Evolutionary conservation across 495 filamentous ascomycete genomes (phyloP), one percentile per base, ranked within the genome.

Genomic region (Penicillium soppii): DNA sequence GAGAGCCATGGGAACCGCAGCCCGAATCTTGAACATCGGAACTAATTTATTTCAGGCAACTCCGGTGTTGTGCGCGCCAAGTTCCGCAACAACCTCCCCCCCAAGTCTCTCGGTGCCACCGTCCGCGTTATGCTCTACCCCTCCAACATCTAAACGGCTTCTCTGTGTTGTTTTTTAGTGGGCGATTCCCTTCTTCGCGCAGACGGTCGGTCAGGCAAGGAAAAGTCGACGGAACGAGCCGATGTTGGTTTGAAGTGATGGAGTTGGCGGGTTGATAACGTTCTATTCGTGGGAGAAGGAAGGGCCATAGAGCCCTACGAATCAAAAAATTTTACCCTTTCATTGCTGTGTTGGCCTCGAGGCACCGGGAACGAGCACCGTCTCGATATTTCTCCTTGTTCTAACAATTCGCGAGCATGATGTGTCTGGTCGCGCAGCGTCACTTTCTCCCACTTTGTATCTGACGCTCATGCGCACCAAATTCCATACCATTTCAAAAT

Each of bases 91-190:
- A 96, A 96, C 74, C 90, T 97, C 62, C 94, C 95, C 61, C 82
- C 94, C 53, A 90, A 89, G 78, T 88, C 89, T 69, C 96, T 98
- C 81, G 94, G 95, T 74, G 94, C 92, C 63, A 89, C 90, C 62
- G 88, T 97, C 75, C 84, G 95, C 72, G 85, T 98, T 73, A 97
- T 98, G 94, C 84, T 98, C 72, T 98, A 97, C 82, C 94, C 94
- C 77, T 97, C 73, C 67, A 73, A 69, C 70, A 73, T 76, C 67
- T 72, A 74, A 70, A 72, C 58, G 63, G 63, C 62, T 68, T 62
- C 59, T 58, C 57, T 66, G 59, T 65, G 58, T 65, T 63, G 58
- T 63, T 58, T 66, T 55, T 64, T 22, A 68, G 69, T 68, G 63
- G 66, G 67, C 62, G 61, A 65, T 68, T 70, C 62, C 62, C 59